phyloP scores from a whole-genome alignment of 2,329 filamentous ascomycete species.

The Trichoderma hamatum region DNA sequence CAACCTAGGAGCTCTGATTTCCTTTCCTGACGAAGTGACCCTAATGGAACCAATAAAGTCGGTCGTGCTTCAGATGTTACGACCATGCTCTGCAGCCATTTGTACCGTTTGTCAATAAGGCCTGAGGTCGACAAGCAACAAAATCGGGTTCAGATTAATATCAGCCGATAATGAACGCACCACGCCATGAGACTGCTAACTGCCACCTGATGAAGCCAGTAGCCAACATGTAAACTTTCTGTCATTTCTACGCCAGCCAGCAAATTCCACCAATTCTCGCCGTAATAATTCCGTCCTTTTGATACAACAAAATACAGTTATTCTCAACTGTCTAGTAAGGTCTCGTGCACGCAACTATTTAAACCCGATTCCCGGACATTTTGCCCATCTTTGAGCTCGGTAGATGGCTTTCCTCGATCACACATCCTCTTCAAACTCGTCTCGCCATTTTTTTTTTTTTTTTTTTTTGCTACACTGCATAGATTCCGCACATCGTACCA shows the following conservation, averaged over 20 bases:
- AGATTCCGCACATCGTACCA: not conserved
- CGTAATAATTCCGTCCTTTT: conserved; percentile 37
- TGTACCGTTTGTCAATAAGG: conserved; percentile 37
- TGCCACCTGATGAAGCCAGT: conserved; percentile 35
- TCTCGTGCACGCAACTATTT: conserved; percentile 6
- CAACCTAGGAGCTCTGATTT: conserved; percentile 35
- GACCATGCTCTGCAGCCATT: conserved; percentile 35
- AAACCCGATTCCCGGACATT: not conserved
- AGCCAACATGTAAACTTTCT: conserved; percentile 40
- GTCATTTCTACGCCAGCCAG: conserved; percentile 34
- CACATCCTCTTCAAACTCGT: not conserved
- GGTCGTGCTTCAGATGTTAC: conserved; percentile 39
- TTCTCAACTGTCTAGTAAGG: not conserved
- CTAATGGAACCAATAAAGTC: conserved; percentile 39
- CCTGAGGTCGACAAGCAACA: conserved; percentile 35
- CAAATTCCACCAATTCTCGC: conserved; percentile 31
- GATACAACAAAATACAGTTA: conserved; percentile 26
- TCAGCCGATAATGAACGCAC: conserved; percentile 27
- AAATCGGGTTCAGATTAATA: conserved; percentile 33
- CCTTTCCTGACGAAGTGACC: conserved; percentile 38
- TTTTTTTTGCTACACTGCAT: not conserved
- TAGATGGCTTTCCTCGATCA: conserved; percentile 1
- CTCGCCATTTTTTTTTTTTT: not conserved
- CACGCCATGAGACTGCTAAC: conserved; percentile 36
- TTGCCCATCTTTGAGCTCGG: conserved; percentile 1